Evolutionary conservation across 352 stramenopile genomes (phyloP), one percentile per base, ranked within the genome.

Genomic region (Globisporangium cylindrosporum): DNA sequence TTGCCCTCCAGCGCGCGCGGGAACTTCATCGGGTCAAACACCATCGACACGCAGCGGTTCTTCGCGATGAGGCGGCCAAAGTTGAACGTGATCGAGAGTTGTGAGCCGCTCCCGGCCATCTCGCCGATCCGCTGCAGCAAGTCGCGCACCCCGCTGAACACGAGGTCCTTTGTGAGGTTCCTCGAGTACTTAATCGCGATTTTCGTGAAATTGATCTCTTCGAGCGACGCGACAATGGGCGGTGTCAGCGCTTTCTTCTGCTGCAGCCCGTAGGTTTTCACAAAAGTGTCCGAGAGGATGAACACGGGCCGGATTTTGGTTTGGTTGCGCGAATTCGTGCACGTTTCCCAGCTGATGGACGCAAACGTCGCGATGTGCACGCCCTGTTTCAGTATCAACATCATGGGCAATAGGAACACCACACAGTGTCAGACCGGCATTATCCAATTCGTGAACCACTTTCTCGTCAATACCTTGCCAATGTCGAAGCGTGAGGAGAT

Each of bases 131-230:
- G 85, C 70, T 93, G 85, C 53, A 93, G 67, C 70, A 93, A 64
- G 63, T 93, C 85, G 14, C 85, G 78, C 34, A 91, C 72, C 36
- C 80, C 85, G 29, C 78, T 81, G 63, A 91, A 90, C 12, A 91
- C 83, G 20, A 88, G 67, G 69, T 92, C 85, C 43, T 93, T 93
- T 18, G 81, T 93, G 62, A 93, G 75, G 32, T 76, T 86, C 53
- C 74, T 76, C 20, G 83, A 92, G 66, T 86, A 93, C 61, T 91
- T 93, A 77, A 91, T 93, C 68, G 85, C 85, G 62, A 93, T 88
- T 66, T 93, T 93, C 32, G 81, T 91, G 64, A 91, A 91, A 62
- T 91, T 91, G 71, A 91, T 86, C 64, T 93, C 82, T 59, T 93
- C 85, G 22, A 89, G 77, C n/a, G 84, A 76, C 25, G 78, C 77